Evolutionary conservation across 2,329 filamentous ascomycete species (phyloP), one percentile per base, ranked within the genome.

Genomic region (Coleophoma crateriformis): DNA sequence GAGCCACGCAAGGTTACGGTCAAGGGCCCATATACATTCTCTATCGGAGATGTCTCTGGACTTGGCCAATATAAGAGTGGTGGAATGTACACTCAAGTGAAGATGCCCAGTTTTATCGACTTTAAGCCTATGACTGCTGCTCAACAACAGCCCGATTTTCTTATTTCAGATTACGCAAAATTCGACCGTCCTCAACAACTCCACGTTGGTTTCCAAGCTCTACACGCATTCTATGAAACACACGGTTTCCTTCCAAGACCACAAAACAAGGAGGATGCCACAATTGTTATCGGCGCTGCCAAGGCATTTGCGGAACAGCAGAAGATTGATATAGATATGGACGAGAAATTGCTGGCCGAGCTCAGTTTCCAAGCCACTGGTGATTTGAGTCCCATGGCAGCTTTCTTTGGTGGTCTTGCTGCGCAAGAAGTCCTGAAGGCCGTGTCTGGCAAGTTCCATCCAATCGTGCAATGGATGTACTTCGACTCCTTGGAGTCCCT

Each of bases 401-500:
- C 94, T 15, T 88, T 96, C 71, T 97, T 96, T 64, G 94, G 94
- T 67, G 94, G 94, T 60, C 81, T 96, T 59, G 81, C 89, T 22
- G 94, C 94, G 1, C 94, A 99, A 67, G 94, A 99, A 69, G 86
- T 96, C 19, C 79, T 99, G 53, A 99, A 99, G 72, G 90, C 92
- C 15, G 89, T 99, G 7, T 99, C 94, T 47, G 94, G 94, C 59
- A 99, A 99, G 71, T 99, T 99, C 73, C 83, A 90, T 61, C 94
- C 94, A n/a, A 85, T 97, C 57, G 80, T 87, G 59, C 94, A 99
- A 68, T 97, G 88, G 84, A 79, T 99, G 67, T 97, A 99, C 75
- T 95, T 96, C 61, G 94, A 99, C 69, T 96, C 94, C 1, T 75
- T 99, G n/a, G 94, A 99, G 69, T 96, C 94, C 10, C 77, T 99